Base-by-base conservation (phyloP, 2,329 filamentous ascomycete species). In the Cercospora nicotianae region DNA sequence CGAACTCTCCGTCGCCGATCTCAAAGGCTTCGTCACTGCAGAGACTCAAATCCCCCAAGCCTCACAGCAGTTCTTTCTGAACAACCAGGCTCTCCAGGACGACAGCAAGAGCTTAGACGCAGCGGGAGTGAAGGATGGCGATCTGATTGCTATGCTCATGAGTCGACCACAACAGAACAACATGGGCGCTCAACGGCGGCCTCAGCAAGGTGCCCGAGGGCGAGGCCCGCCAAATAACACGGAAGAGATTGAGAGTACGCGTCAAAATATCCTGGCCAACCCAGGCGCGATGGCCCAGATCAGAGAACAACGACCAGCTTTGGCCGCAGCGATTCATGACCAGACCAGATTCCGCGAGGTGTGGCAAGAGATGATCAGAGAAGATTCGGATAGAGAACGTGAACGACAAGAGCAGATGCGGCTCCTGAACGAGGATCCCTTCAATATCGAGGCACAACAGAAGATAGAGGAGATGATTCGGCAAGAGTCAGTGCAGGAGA, bases 401-500 rank as follows among this genome's bases (percentile, higher is more conserved):
- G 90, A 94, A 78, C 90, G 94, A 68, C 89, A 94, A 78, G 89
- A 91, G 63, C 89, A 94, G 78, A 94, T 97, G 74, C 89, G 90
- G 69, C 86, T 91, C 76, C 84, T 98, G 69, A 97, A 98, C 78
- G 91, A 93, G 9, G 95, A 99, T 76, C 94, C 94, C 0, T 97
- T 98, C 81, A 94, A 99, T 77, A 83, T 93, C 28, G 94, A 97
- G 72, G 92, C 94, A 8, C 95, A 99, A 81, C 86, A 86, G 58
- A 92, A 90, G 81, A 99, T 99, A 70, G 94, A 95, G 77, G 95
- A 99, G 81, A 96, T 98, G 81, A 99, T 99, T 77, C 90, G 95
- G 65, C 92, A 97, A 80, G 92, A 98, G 81, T 87, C 90, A 16
- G 94, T 99, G 57, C 93, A 94, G 80, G 93, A 97, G 81, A 99